Evolutionary conservation across 768 basidiomycete genomes (phyloP).

Genomic region (Piloderma croceum): DNA sequence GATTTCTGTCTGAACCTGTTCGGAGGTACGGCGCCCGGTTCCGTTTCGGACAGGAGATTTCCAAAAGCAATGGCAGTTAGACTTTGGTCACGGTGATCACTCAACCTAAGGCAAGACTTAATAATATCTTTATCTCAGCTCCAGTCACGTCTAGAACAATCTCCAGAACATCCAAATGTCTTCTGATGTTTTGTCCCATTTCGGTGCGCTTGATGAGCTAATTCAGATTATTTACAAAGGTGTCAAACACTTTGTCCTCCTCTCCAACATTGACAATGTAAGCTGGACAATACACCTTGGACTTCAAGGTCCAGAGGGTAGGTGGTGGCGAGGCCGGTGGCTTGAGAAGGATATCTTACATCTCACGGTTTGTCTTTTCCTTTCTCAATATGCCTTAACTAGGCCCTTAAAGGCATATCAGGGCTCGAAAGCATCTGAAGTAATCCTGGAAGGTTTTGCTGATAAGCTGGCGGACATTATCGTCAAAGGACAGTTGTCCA

Average conservation of each 20-base stretch:
- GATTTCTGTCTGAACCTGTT: no score
- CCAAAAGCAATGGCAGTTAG: no score
- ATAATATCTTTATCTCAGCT: no score
- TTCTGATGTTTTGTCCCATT: conserved; percentile 40
- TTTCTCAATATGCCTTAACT: conserved; percentile 7
- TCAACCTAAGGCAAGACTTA: no score
- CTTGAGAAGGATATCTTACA: conserved; percentile 44
- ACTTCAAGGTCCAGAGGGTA: conserved; percentile 50
- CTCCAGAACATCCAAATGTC: no score
- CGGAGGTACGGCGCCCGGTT: no score
- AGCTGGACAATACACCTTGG: conserved; percentile 61
- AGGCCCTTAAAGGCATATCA: no score
- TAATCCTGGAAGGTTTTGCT: conserved; percentile 49
- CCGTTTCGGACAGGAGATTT: no score
- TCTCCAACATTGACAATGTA: conserved; percentile 52
- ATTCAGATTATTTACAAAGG: conserved; percentile 71
- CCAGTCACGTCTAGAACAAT: no score
- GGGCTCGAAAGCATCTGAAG: conserved; percentile 51
- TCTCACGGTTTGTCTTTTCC: conserved; percentile 41
- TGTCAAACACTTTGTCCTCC: conserved; percentile 54
- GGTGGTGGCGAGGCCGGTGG: conserved; percentile 81
- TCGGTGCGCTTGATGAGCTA: conserved; percentile 61
- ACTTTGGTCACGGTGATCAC: no score
- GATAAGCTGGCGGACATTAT: conserved; percentile 53
- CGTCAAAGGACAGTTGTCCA: conserved; percentile 50